These are phyloP conservation scores for Dryadomyces sulphureus DNA, from an alignment of 2,329 filamentous ascomycete species.

Conservation along the genomic window DNA sequence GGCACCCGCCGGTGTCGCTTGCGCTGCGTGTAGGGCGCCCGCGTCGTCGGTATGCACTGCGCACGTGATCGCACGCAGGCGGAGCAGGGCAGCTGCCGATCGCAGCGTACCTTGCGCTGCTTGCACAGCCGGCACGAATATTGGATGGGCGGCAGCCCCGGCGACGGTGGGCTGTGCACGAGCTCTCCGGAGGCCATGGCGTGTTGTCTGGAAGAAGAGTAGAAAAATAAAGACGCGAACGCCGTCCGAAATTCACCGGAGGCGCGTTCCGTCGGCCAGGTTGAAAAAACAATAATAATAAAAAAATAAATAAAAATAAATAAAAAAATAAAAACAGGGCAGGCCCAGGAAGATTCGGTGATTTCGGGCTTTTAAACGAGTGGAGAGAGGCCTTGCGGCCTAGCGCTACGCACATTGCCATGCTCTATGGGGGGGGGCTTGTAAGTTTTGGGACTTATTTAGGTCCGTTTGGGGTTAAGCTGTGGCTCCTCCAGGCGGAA, in stretches of 20 bases:
- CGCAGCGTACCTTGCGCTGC: constrained; percentile 34
- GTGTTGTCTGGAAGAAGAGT: not conserved
- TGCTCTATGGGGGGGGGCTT: too few species aligned
- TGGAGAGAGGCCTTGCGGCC: not conserved
- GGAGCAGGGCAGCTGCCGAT: constrained; percentile 27
- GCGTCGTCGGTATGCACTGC: constrained; percentile 18
- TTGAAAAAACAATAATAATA: not conserved
- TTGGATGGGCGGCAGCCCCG: not conserved
- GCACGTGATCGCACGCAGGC: constrained; percentile 22
- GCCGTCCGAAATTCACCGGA: too few species aligned
- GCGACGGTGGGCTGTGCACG: not conserved
- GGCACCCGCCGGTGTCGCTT: constrained; percentile 20
- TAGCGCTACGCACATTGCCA: too few species aligned
- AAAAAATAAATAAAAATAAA: not conserved
- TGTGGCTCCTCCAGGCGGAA: not conserved
- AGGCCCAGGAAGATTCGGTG: not conserved
- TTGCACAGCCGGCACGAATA: constrained; percentile 37
- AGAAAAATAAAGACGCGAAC: not conserved
- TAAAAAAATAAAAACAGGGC: not conserved
- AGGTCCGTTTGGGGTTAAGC: too few species aligned
- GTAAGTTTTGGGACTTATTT: too few species aligned
- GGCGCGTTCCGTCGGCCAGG: too few species aligned
- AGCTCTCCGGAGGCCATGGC: not conserved
- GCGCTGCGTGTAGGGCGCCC: constrained; percentile 28
- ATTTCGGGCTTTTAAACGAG: not conserved